Evolutionary conservation across 2,329 filamentous ascomycete genomes (phyloP).

Genomic region (Aspergillus glaucus): DNA sequence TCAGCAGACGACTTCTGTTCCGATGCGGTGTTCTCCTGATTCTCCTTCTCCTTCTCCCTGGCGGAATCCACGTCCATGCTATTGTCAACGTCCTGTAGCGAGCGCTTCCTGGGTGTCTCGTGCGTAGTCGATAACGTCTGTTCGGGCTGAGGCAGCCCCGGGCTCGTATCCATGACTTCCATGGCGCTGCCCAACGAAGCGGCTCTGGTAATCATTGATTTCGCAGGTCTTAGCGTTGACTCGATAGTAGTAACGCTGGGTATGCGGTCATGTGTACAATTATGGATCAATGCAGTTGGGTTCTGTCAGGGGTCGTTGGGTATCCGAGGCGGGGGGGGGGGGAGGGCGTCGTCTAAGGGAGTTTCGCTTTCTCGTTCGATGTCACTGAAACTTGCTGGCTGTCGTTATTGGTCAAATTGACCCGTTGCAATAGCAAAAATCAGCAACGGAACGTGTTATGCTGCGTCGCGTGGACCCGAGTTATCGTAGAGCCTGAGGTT

Average conservation of each 20-base stretch:
- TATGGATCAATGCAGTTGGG: too few relatives aligned
- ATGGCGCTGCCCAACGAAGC: background rate
- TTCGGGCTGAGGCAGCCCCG: slow-evolving; percentile 11
- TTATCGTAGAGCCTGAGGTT: background rate
- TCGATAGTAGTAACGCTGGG: too few relatives aligned
- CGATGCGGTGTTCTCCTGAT: slow-evolving; percentile 17
- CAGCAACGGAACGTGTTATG: background rate
- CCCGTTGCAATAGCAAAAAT: background rate
- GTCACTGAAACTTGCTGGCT: too few relatives aligned
- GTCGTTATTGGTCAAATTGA: too few relatives aligned
- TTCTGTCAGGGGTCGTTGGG: too few relatives aligned
- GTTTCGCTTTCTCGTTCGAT: too few relatives aligned
- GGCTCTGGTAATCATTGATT: background rate
- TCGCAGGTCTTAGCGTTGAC: too few relatives aligned
- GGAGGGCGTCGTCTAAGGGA: too few relatives aligned
- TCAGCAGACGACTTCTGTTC: background rate
- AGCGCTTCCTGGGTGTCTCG: slow-evolving; percentile 20
- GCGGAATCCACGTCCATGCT: too few relatives aligned
- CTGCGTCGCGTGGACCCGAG: background rate
- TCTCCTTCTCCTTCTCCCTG: background rate
- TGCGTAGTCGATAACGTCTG: slow-evolving; percentile 13
- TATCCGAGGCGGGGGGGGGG: too few relatives aligned
- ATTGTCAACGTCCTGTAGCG: slow-evolving; percentile 22
- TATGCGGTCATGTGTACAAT: too few relatives aligned
- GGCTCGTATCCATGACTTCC: slow-evolving; percentile 16